A percentile compares a stretch with the other conserved stretches of the same genome.
Evolutionary conservation across 306 rosid genomes (phyloP).

Genomic region (Vicia villosa): DNA sequence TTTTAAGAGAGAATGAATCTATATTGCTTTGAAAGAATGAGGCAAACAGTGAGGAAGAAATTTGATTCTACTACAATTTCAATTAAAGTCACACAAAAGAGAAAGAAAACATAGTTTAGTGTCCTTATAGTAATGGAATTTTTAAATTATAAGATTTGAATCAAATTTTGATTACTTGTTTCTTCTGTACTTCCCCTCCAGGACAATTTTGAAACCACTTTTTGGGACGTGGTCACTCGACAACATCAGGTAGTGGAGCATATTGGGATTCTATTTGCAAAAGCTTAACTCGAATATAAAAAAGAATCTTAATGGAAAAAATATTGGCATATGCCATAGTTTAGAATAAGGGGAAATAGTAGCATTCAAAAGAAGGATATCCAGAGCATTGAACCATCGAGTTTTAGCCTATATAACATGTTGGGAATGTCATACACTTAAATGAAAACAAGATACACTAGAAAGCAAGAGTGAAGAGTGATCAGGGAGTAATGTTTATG

Average conservation of each 20-base stretch:
- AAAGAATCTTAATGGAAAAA: slow-evolving; percentile 10
- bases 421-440: background rate
- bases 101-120: no score
- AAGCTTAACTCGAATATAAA: background rate
- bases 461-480: background rate
- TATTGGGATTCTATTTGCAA: background rate
- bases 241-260: background rate
- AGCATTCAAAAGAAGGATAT: slow-evolving; percentile 13
- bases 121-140: no score
- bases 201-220: no score
- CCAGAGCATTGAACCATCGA: slow-evolving; percentile 35
- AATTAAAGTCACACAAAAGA: no score
- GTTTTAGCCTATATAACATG: slow-evolving; percentile 34
- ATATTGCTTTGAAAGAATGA: no score
- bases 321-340: slow-evolving; percentile 7
- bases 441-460: slow-evolving; percentile 4
- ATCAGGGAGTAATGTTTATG: background rate
- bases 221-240: background rate
- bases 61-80: no score
- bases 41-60: no score
- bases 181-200: no score
- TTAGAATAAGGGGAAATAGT: background rate
- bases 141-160: no score
- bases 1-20: background rate
- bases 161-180: no score